Conservation (phyloP, 2,329 filamentous ascomycete species). For the Microdochium nivale region DNA sequence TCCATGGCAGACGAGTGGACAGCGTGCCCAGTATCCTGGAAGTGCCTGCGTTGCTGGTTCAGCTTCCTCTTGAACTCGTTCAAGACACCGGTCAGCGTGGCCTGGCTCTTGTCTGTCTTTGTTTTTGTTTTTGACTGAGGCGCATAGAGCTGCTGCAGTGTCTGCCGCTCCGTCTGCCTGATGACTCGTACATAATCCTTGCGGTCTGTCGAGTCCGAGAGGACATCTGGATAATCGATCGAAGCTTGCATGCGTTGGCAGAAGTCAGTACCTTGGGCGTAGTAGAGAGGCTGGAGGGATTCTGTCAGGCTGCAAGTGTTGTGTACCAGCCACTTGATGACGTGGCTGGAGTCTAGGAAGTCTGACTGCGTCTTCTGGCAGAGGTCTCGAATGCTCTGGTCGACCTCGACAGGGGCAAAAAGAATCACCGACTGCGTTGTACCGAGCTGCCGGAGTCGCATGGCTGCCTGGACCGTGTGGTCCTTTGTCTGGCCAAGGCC, state of each 20-base stretch:
- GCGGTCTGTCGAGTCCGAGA: conserved; percentile 23
- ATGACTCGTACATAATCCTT: conserved; percentile 33
- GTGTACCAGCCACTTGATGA: conserved; percentile 53
- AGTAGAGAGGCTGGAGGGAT: conserved; percentile 48
- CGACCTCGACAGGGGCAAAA: conserved; percentile 48
- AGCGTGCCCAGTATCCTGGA: conserved; percentile 28
- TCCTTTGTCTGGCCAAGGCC: conserved; percentile 51
- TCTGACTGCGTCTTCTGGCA: conserved; percentile 17
- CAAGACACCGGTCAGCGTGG: conserved; percentile 10
- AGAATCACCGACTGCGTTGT: conserved; percentile 32
- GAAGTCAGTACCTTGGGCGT: conserved; percentile 51
- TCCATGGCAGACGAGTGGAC: conserved; percentile 43
- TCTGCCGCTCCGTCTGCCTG: conserved; percentile 45
- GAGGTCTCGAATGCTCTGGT: conserved; percentile 49
- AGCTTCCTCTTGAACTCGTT: conserved; percentile 22
- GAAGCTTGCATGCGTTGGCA: conserved; percentile 44
- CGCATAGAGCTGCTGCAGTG: conserved; percentile 49
- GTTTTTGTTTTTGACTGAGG: conserved; percentile 9
- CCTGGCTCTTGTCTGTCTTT: conserved; percentile 11
- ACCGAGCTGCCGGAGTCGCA: conserved; percentile 36
- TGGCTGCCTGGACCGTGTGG: conserved; percentile 55
- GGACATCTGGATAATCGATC: conserved; percentile 29
- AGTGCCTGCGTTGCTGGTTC: conserved; percentile 15
- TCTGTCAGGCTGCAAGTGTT: conserved; percentile 55
- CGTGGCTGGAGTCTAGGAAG: conserved; percentile 35